Conservation (phyloP, 306 rosid genomes). For the Inga oerstediana region DNA sequence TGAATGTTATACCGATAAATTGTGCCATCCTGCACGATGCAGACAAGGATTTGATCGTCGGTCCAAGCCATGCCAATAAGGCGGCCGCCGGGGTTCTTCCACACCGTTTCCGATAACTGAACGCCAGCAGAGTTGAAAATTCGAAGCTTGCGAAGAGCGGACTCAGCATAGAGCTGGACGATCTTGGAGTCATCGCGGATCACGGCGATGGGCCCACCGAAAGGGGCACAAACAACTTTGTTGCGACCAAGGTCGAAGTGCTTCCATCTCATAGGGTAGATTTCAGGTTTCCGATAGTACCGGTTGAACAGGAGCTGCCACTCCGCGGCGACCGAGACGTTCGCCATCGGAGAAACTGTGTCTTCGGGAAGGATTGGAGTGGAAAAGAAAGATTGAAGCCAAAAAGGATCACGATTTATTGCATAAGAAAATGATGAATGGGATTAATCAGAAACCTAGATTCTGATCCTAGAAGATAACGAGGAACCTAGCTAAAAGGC, state of each 20-base stretch:
- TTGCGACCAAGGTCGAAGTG: constrained; percentile 85
- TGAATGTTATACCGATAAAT: constrained; percentile 75
- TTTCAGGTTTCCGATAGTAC: constrained; percentile 86
- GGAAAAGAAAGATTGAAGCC: not conserved
- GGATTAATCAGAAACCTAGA: not conserved
- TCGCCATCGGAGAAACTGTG: constrained; percentile 58
- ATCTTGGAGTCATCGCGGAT: constrained; percentile 98
- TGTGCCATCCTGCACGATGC: constrained; percentile 93
- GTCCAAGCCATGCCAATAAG: constrained; percentile 84
- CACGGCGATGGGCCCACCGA: constrained; percentile 89
- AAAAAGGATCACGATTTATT: no score
- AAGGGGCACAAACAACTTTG: constrained; percentile 91
- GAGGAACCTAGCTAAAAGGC: not conserved
- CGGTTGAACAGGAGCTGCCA: constrained; percentile 98
- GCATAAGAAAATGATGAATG: not conserved
- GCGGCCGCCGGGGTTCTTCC: constrained; percentile 90
- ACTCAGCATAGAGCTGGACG: constrained; percentile 94
- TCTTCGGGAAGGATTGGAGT: not conserved
- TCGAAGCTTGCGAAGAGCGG: constrained; percentile 95
- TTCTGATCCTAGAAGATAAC: not conserved
- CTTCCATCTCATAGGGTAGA: constrained; percentile 77
- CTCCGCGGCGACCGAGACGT: constrained; percentile 95
- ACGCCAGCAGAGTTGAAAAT: constrained; percentile 79
- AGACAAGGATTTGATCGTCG: constrained; percentile 76
- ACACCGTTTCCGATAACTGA: constrained; percentile 69